Evolutionary conservation across 225 moss, liverwort and hornwort genomes (phyloP).

Genomic region (Marchantia paleacea): DNA sequence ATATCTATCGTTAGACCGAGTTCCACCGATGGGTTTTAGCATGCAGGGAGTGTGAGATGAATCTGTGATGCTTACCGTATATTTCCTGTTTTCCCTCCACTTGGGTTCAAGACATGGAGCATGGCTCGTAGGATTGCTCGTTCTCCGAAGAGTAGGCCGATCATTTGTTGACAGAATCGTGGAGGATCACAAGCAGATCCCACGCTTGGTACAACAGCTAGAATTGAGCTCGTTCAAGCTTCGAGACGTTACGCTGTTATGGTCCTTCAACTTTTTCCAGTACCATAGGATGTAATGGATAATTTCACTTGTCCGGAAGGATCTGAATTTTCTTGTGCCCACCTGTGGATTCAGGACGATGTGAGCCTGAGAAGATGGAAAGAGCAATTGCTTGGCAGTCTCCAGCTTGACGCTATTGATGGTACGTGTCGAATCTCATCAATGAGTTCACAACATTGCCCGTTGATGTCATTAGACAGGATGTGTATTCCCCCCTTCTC

Average conservation of each 20-base stretch:
- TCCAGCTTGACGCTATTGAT: slow-evolving; percentile 63
- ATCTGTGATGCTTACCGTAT: not conserved
- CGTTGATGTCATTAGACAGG: not conserved
- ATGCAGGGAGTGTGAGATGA: not conserved
- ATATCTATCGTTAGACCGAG: no score
- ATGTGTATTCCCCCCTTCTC: not conserved
- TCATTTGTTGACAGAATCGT: no score
- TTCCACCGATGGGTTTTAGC: not conserved
- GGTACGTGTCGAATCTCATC: slow-evolving; percentile 23
- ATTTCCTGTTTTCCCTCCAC: no score
- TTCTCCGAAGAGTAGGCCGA: no score
- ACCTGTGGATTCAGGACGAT: slow-evolving; percentile 50
- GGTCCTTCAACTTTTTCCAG: not conserved
- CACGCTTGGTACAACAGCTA: not conserved
- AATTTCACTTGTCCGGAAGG: not conserved
- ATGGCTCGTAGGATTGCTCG: no score
- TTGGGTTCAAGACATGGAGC: no score
- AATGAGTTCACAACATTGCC: not conserved
- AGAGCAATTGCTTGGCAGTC: slow-evolving; percentile 78
- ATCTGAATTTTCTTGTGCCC: not conserved
- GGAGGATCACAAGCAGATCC: not conserved
- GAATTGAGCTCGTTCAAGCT: not conserved
- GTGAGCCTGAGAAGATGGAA: slow-evolving; percentile 94
- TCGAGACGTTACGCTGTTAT: not conserved
- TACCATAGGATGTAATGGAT: no score